Percentiles rank a stretch among this genome's conserved stretches.
These are phyloP conservation scores for Globisporangium echinulatum DNA, from an alignment of 352 stramenopile species.

Conservation along the genomic window DNA sequence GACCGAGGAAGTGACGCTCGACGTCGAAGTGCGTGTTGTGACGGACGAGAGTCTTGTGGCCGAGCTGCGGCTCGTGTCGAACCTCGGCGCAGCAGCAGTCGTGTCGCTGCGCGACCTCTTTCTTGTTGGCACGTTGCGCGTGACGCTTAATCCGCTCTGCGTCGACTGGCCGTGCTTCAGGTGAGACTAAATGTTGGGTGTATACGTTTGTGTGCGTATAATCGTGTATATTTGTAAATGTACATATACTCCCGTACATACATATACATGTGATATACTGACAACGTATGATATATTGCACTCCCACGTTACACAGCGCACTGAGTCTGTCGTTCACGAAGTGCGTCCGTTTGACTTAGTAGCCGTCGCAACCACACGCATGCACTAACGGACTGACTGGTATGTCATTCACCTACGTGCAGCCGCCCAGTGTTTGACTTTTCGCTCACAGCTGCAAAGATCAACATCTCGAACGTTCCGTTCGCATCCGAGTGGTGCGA, in stretches of 20 bases:
- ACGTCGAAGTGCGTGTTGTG: conserved; percentile 59
- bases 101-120: conserved; percentile 61
- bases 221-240: too few species aligned
- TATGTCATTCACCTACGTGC: background rate
- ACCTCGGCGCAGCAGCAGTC: conserved; percentile 46
- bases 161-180: conserved; percentile 70
- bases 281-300: background rate
- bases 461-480: conserved; percentile 77
- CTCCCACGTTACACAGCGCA: conserved; percentile 15
- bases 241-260: too few species aligned
- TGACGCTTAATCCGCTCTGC: conserved; percentile 65
- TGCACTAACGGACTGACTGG: background rate
- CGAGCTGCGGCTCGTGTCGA: conserved; percentile 62
- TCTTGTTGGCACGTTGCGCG: conserved; percentile 57
- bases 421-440: conserved; percentile 73
- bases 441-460: conserved; percentile 72
- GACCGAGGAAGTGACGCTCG: conserved; percentile 61
- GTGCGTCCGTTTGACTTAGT: conserved; percentile 17
- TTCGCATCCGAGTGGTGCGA: conserved; percentile 73
- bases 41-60: conserved; percentile 53
- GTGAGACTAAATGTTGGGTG: conserved; percentile 2
- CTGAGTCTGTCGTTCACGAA: conserved; percentile 69
- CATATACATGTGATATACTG: too few species aligned
- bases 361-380: background rate
- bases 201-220: background rate